Evolutionary conservation across 2,329 filamentous ascomycete species (phyloP).

Genomic region (Corinectria fuckeliana): DNA sequence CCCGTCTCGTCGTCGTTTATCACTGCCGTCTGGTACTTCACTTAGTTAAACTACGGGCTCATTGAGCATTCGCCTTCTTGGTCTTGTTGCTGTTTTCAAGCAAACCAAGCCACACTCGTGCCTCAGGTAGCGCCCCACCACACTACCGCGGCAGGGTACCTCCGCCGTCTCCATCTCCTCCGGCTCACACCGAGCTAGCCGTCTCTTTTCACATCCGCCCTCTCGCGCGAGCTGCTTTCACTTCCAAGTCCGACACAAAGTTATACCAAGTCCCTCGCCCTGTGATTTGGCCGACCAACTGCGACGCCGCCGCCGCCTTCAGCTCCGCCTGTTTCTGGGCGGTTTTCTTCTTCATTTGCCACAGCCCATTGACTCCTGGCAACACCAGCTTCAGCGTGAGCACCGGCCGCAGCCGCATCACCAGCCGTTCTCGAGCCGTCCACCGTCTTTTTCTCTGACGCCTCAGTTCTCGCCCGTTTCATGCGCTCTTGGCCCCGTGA

Average conservation of each 20-base stretch:
- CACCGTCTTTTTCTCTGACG: constrained; percentile 34
- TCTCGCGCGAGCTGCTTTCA: constrained; percentile 8
- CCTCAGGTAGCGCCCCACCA: constrained; percentile 10
- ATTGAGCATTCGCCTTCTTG: not conserved
- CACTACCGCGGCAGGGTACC: constrained; percentile 3
- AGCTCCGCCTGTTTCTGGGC: constrained; percentile 17
- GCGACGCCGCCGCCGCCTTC: constrained; percentile 22
- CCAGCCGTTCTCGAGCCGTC: constrained; percentile 11
- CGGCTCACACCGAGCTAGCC: constrained; percentile 9
- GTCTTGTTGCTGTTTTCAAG: not conserved
- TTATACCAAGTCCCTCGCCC: constrained; percentile 4
- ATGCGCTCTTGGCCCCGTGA: constrained; percentile 28
- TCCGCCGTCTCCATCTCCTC: constrained; percentile 9
- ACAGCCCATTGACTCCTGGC: constrained; percentile 24
- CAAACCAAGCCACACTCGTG: not conserved
- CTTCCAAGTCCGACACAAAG: not conserved
- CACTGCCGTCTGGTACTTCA: not conserved
- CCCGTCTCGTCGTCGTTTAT: not conserved
- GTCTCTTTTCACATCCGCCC: constrained; percentile 6
- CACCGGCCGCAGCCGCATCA: constrained; percentile 32
- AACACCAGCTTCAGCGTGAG: constrained; percentile 29
- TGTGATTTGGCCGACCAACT: not conserved
- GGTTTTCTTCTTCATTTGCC: constrained; percentile 27
- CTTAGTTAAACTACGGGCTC: too few species aligned
- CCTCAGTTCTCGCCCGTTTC: constrained; percentile 23